Evolutionary conservation across 2,329 filamentous ascomycete species (phyloP), one percentile per base, ranked within the genome.

Genomic region (Hysterium pulicare): DNA sequence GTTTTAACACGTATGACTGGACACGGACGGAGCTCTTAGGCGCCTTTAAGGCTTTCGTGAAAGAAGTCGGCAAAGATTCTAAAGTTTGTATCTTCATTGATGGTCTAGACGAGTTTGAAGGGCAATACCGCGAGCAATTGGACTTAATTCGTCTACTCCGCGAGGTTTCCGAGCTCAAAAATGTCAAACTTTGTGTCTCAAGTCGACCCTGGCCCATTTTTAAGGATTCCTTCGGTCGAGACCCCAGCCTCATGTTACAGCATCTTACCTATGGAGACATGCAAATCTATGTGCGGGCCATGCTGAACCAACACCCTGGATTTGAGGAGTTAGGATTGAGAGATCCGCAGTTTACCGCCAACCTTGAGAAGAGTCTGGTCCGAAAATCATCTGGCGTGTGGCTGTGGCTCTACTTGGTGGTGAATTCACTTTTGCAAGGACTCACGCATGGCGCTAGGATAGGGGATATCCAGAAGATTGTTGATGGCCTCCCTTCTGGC

Each of bases 181-280:
- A 75, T 79, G 0, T 75, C 73, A 42, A 79, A 76, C 56, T 72
- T 79, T 5, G 56, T 57, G 49, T 75, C 75, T 1, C 81, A 80
- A 7, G 82, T 81, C 22, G 84, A 68, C 55, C 77, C 75, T 50
- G 73, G 63, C 10, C 77, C 77, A 53, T 84, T 79, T 0, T 36
- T n/a, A 19, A 17, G 8, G 33, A 36, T 21, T n/a, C 19, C 7
- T 36, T 79, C 71, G n/a, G 71, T 70, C 52, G 75, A 71, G 1
- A 71, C 70, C 24, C 24, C 13, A 28, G 24, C 13, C 24, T 28
- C 7, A 8, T 28, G 24, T 8, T 28, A 13, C 8, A 13, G 13
- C 7, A 28, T 7, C 24, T 28, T 13, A 8, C 13, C 13, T 28
- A 8, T 13, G 8, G 24, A 28, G 24, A 28, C 24, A 28, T 28